Base-by-base conservation (phyloP, 768 basidiomycete genomes). In the Fibroporia radiculosa region DNA sequence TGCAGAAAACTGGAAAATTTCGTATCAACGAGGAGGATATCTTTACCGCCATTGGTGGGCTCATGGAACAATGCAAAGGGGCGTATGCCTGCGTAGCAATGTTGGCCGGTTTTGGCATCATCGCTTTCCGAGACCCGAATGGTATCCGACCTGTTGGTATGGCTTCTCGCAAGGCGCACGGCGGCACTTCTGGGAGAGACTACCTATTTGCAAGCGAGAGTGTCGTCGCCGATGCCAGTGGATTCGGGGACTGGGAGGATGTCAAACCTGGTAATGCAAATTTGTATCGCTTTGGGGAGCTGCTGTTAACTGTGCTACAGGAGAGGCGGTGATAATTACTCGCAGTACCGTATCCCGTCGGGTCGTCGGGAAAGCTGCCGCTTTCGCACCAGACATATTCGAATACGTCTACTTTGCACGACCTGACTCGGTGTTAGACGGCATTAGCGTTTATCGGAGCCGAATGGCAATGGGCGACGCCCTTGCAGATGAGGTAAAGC, bases 1-100 rank as follows among this genome's bases (percentile, higher is more conserved):
- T 99, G 14, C 96, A 99, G 59, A 83, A 97, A 63, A 98, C 95
- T 8, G 96, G 95, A 44, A 99, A 99, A 65, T 93, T 97, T 67
- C 89, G 93, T 49, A 99, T 98, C 70, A 98, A 98, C 60, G 95
- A 97, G 60, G 96, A 99, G 55, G 96, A 99, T 65, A 96, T 99
- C 53, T 98, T 99, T 66, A 88, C 81, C 13, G 95, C 96, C 25
- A 81, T 97, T 43, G 76, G 85, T 11, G 85, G 86, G 6, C 75
- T 97, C 63, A 97, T 93, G 84, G 67, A 74, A 46, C 83, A 91
- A 51, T 84, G 83, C 62, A 84, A 76, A 56, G 96, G 96, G 38
- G 95, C 92, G 2, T 99, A 98, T 64, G 95, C 93, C 1, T 97
- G 93, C 59, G 85, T 93, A 10, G 91, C 88, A n/a, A 98, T 99